phyloP scores from a whole-genome alignment of 805 yeast genomes.

The Spathaspora hagerdaliae region DNA sequence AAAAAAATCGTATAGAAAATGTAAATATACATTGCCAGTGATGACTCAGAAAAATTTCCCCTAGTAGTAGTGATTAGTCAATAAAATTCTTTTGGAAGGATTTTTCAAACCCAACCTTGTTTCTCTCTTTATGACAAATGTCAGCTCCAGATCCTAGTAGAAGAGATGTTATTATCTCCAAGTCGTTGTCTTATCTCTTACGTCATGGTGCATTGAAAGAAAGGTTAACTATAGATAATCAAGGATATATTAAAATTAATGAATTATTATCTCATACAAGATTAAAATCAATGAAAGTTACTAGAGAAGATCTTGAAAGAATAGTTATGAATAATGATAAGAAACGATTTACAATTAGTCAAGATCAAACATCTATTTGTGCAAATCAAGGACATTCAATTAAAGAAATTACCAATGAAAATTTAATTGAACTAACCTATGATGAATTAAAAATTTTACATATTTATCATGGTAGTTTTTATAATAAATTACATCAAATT shows the following conservation, averaged over 20 bases:
- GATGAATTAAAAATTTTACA: constrained; percentile 42
- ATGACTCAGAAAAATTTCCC: too few relatives aligned
- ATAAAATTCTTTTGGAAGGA: too few relatives aligned
- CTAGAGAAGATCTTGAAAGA: constrained; percentile 52
- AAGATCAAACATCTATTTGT: constrained; percentile 44
- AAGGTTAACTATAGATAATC: constrained; percentile 53
- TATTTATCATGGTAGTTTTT: constrained; percentile 80
- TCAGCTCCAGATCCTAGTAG: constrained; percentile 9
- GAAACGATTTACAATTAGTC: constrained; percentile 57
- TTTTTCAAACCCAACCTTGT: too few relatives aligned
- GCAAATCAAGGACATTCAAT: constrained; percentile 95
- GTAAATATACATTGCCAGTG: too few relatives aligned
- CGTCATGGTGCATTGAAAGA: constrained; percentile 85
- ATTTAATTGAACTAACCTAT: constrained; percentile 31
- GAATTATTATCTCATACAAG: constrained; percentile 55
- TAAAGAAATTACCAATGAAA: constrained; percentile 37
- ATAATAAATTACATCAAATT: constrained; percentile 44
- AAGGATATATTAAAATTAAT: constrained; percentile 61
- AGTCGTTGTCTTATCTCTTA: constrained; percentile 67
- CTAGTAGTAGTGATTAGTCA: too few relatives aligned
- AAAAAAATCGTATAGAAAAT: too few relatives aligned
- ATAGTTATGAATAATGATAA: constrained; percentile 68
- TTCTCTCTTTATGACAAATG: constrained; percentile 1
- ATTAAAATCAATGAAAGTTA: constrained; percentile 52
- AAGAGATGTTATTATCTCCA: constrained; percentile 60